A percentile compares a stretch with the other conserved stretches of the same genome.
Evolutionary conservation across 116 monocot genomes (phyloP).

Genomic region (Papilionanthe hybrid): DNA sequence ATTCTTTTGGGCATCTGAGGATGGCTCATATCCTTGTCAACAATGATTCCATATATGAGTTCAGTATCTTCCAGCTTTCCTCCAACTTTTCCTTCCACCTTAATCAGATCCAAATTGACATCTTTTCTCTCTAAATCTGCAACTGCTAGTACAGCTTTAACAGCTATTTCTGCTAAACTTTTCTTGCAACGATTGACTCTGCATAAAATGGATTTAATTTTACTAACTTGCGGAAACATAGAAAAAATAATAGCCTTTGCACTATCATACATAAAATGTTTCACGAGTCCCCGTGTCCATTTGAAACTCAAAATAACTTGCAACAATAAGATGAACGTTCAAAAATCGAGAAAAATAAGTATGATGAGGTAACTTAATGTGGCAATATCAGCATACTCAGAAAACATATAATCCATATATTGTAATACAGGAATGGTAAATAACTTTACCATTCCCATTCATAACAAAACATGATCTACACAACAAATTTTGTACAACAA

Average conservation of each 20-base stretch:
- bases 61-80: conserved; percentile 95
- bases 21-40: conserved; percentile 99
- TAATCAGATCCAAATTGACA: conserved; percentile 91
- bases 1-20: conserved; percentile 97
- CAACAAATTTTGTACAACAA: too few species aligned
- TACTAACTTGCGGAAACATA: neutral
- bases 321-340: neutral
- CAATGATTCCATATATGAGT: conserved; percentile 78
- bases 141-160: conserved; percentile 92
- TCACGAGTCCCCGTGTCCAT: neutral
- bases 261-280: neutral
- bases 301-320: neutral
- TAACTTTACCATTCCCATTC: too few species aligned
- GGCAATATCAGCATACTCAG: neutral
- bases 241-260: neutral
- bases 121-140: conserved; percentile 95
- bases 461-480: too few species aligned
- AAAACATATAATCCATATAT: neutral
- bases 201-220: conserved; percentile 12
- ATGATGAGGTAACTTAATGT: neutral
- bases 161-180: conserved; percentile 81
- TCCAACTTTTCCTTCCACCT: conserved; percentile 95
- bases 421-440: too few species aligned
- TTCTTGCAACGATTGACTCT: conserved; percentile 84
- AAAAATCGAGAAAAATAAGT: neutral